phyloP scores from a whole-genome alignment of 2,329 filamentous ascomycete species.

The Clonostachys chloroleuca region DNA sequence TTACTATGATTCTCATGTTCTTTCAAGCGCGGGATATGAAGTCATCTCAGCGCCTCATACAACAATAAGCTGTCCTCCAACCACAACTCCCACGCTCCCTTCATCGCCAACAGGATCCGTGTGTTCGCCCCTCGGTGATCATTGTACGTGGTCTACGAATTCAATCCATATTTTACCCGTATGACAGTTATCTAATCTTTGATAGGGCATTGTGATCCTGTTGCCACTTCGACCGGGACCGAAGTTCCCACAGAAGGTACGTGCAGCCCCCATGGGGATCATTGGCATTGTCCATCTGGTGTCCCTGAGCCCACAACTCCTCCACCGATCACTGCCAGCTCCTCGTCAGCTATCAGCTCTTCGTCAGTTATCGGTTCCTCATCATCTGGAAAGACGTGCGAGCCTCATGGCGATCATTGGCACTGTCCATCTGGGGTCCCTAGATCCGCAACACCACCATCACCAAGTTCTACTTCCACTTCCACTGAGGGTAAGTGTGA shows the following conservation, averaged over 20 bases:
- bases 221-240: constrained; percentile 1
- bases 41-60: constrained; percentile 6
- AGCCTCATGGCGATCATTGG: constrained; percentile 5
- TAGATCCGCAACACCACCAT: constrained; percentile 3
- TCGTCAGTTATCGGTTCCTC: neutral
- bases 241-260: neutral
- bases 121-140: constrained; percentile 6
- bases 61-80: constrained; percentile 3
- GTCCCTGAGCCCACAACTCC: constrained; percentile 1
- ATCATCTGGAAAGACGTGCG: constrained; percentile 1
- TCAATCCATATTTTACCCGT: no score
- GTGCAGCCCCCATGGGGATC: constrained; percentile 2
- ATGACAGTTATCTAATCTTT: no score
- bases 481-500: constrained; percentile 1
- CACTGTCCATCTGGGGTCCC: constrained; percentile 9
- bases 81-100: constrained; percentile 2
- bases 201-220: constrained; percentile 4
- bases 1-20: constrained; percentile 10
- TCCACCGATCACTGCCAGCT: neutral
- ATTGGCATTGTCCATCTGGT: constrained; percentile 4
- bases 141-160: constrained; percentile 3
- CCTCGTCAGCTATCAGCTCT: neutral
- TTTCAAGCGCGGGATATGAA: constrained; percentile 11
- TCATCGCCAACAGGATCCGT: constrained; percentile 7
- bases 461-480: neutral